These are phyloP conservation scores for Metschnikowia baotianmanensis DNA, from an alignment of 805 yeast species.

Conservation along the genomic window DNA sequence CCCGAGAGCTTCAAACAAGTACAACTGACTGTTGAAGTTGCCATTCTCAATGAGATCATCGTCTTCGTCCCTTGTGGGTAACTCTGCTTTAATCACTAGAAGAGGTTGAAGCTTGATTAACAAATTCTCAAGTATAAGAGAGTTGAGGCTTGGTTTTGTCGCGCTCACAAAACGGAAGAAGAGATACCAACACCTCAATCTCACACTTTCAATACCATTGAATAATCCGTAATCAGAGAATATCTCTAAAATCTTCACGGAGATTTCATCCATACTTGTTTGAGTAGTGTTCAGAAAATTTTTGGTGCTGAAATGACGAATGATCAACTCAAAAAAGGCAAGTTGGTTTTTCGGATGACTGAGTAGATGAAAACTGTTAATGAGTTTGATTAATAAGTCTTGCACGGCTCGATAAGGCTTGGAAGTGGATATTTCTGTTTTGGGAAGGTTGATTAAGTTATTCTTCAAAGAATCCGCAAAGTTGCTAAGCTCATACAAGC, in stretches of 20 bases:
- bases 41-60: constrained; percentile 48
- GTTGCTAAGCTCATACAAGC: constrained; percentile 75
- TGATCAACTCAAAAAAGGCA: constrained; percentile 78
- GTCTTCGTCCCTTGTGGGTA: constrained; percentile 55
- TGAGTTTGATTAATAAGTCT: constrained; percentile 56
- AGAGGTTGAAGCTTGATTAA: constrained; percentile 61
- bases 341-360: constrained; percentile 82
- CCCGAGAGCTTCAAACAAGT: constrained; percentile 85
- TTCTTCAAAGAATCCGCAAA: constrained; percentile 78
- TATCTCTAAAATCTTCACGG: constrained; percentile 61
- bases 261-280: constrained; percentile 47
- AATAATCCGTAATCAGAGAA: constrained; percentile 84
- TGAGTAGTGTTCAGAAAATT: constrained; percentile 35
- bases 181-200: constrained; percentile 86
- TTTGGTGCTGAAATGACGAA: constrained; percentile 66
- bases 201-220: constrained; percentile 68
- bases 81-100: constrained; percentile 59
- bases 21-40: constrained; percentile 72
- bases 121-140: constrained; percentile 52
- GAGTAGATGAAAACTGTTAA: constrained; percentile 38
- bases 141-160: constrained; percentile 59
- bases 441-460: constrained; percentile 68
- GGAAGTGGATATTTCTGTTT: constrained; percentile 61
- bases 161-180: constrained; percentile 79
- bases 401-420: constrained; percentile 63